A percentile compares a stretch with the other conserved stretches of the same genome.
Conservation (phyloP, 306 rosid genomes). For the Alnus glutinosa region DNA sequence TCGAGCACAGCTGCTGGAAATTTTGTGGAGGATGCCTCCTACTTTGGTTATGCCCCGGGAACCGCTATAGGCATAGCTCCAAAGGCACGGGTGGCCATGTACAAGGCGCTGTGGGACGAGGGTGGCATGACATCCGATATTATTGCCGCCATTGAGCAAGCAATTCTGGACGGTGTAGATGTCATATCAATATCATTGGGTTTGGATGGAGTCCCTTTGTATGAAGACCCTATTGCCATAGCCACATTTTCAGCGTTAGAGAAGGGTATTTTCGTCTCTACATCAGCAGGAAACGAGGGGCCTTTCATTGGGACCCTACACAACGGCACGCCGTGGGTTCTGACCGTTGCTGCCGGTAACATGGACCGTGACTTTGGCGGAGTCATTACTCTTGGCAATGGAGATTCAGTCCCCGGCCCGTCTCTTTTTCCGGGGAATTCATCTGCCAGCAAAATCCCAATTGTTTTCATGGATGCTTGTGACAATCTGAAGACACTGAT, state of each 20-base stretch:
- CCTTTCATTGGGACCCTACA: constrained; percentile 44
- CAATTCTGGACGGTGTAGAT: constrained; percentile 72
- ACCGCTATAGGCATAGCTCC: constrained; percentile 61
- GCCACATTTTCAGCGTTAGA: constrained; percentile 70
- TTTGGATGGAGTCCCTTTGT: constrained; percentile 30
- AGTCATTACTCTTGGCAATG: constrained; percentile 46
- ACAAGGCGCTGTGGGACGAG: constrained; percentile 62
- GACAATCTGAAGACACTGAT: constrained; percentile 21
- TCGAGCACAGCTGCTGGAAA: constrained; percentile 67
- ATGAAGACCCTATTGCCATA: constrained; percentile 68
- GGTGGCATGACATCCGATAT: constrained; percentile 46
- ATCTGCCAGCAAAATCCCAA: constrained; percentile 26
- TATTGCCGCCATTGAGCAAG: constrained; percentile 72
- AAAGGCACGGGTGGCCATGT: constrained; percentile 66
- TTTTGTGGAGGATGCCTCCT: constrained; percentile 46
- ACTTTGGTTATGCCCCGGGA: constrained; percentile 60
- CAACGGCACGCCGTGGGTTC: constrained; percentile 79
- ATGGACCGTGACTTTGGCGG: constrained; percentile 58
- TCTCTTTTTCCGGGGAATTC: constrained; percentile 49
- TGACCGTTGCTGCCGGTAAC: constrained; percentile 65
- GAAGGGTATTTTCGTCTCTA: constrained; percentile 62
- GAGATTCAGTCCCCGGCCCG: constrained; percentile 39
- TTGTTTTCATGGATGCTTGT: constrained; percentile 54
- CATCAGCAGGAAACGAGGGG: constrained; percentile 68
- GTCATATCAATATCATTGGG: constrained; percentile 73